These are phyloP conservation scores for Cryptococcus sp. DNA, from an alignment of 1,284 basidiomycete species.

Conservation along the genomic window DNA sequence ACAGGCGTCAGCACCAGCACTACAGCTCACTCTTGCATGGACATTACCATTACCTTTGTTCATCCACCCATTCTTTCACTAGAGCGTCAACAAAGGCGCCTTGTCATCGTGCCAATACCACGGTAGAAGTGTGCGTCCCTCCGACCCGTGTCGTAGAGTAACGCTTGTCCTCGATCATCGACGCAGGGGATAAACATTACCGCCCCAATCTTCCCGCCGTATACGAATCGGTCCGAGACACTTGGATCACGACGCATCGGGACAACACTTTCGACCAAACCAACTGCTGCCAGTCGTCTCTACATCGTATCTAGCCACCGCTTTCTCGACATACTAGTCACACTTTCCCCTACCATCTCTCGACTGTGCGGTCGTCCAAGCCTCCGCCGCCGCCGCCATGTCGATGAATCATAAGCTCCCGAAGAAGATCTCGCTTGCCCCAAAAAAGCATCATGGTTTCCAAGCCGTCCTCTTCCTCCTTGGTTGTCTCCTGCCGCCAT, in stretches of 20 bases:
- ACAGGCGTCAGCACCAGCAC: too few species aligned
- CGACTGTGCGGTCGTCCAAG: background rate
- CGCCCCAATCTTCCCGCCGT: background rate
- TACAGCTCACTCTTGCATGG: too few species aligned
- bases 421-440: conserved; percentile 65
- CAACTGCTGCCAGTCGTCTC: too few species aligned
- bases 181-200: too few species aligned
- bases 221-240: conserved; percentile 1
- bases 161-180: too few species aligned
- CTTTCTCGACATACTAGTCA: background rate
- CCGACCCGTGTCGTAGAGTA: too few species aligned
- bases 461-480: conserved; percentile 76
- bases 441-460: conserved; percentile 78
- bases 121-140: too few species aligned
- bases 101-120: too few species aligned
- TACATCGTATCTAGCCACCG: background rate
- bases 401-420: conserved; percentile 44
- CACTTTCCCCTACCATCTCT: background rate
- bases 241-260: background rate
- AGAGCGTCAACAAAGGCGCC: too few species aligned
- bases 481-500: conserved; percentile 79
- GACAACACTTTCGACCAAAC: too few species aligned
- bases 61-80: too few species aligned
- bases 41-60: too few species aligned
- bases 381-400: conserved; percentile 14